Evolutionary conservation across 2,329 filamentous ascomycete genomes (phyloP).

Genomic region (Aureobasidium lini): DNA sequence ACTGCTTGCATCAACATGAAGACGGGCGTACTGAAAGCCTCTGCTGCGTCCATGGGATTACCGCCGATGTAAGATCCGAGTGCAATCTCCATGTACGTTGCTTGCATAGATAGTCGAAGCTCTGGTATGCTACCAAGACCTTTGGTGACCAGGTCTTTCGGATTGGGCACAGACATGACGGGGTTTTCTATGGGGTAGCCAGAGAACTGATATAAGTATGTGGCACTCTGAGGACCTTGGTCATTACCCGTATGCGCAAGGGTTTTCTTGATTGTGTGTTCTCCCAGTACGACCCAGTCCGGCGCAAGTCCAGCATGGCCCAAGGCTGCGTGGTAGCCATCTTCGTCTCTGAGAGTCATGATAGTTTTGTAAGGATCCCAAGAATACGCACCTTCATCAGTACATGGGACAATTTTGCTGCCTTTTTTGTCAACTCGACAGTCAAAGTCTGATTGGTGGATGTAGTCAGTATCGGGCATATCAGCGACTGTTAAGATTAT

Average conservation of each 20-base stretch:
- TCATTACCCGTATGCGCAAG: not conserved
- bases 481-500: not conserved
- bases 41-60: slow-evolving; percentile 2
- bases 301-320: not conserved
- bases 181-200: slow-evolving; percentile 5
- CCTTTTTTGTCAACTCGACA: not conserved
- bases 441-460: slow-evolving; percentile 12
- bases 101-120: slow-evolving; percentile 10
- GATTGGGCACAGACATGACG: slow-evolving; percentile 7
- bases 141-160: slow-evolving; percentile 11
- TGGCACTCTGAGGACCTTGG: not conserved
- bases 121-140: slow-evolving; percentile 11
- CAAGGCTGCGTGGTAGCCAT: not conserved
- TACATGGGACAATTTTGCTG: slow-evolving; percentile 1
- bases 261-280: not conserved
- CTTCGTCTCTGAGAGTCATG: slow-evolving; percentile 5
- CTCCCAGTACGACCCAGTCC: slow-evolving; percentile 10
- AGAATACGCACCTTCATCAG: not conserved
- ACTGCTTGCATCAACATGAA: slow-evolving; percentile 15
- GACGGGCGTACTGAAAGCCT: slow-evolving; percentile 14
- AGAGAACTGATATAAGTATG: slow-evolving; percentile 1
- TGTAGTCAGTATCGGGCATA: not conserved
- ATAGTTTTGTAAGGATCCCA: not conserved
- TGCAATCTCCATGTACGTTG: slow-evolving; percentile 12
- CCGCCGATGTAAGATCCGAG: slow-evolving; percentile 6